Conservation (phyloP, 805 yeast genomes). For the Barnettozyma wickerhamii region DNA sequence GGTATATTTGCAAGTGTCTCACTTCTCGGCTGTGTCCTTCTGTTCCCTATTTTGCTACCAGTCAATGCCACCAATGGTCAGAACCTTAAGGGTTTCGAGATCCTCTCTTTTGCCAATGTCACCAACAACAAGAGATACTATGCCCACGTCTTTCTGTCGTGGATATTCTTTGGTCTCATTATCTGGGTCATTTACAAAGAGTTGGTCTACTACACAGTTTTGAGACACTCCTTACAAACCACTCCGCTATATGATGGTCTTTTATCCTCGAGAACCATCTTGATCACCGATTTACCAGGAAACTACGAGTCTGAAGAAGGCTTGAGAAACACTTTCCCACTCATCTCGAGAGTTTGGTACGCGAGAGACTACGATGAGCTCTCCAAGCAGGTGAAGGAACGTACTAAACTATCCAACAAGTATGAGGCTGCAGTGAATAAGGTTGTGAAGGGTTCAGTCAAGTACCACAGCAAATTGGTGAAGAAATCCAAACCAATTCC, state of each 20-base stretch:
- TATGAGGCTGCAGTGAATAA: conserved; percentile 64
- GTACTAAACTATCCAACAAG: conserved; percentile 55
- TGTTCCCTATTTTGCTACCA: conserved; percentile 70
- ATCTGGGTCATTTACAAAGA: conserved; percentile 69
- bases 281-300: conserved; percentile 59
- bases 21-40: conserved; percentile 45
- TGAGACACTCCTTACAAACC: conserved; percentile 70
- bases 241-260: conserved; percentile 70
- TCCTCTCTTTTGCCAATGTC: conserved; percentile 61
- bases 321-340: conserved; percentile 58
- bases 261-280: conserved; percentile 64
- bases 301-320: conserved; percentile 43
- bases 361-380: conserved; percentile 61
- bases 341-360: conserved; percentile 53
- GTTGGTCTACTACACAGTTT: conserved; percentile 62
- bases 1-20: conserved; percentile 51
- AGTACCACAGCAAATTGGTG: conserved; percentile 46
- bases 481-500: conserved; percentile 54
- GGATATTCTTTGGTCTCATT: conserved; percentile 67
- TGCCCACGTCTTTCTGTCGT: conserved; percentile 73
- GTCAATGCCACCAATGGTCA: conserved; percentile 70
- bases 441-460: conserved; percentile 55
- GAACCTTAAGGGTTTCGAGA: conserved; percentile 52
- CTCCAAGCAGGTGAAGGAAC: conserved; percentile 52
- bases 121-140: conserved; percentile 57